Conservation (phyloP, 441 rosid species). For the Breynia disticha region DNA sequence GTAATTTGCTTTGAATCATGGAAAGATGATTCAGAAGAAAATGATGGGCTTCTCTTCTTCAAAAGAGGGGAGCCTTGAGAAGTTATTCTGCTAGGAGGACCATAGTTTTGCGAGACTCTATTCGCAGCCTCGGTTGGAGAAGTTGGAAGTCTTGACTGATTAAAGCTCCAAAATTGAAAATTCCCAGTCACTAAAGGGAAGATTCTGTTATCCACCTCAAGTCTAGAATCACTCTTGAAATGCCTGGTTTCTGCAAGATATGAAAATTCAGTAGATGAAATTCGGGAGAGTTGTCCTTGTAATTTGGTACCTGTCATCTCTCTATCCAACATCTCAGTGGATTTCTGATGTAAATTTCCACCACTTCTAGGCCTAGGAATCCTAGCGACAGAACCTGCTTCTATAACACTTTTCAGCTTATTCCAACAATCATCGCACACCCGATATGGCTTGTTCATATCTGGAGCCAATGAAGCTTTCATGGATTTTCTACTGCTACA, state of each 20-base stretch:
- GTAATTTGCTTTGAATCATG: conserved; percentile 43
- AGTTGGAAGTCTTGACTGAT: conserved; percentile 26
- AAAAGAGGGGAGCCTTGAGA: conserved; percentile 37
- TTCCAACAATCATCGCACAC: conserved; percentile 76
- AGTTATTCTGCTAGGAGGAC: conserved; percentile 31
- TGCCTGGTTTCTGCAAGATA: conserved; percentile 26
- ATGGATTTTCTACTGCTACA: conserved; percentile 64
- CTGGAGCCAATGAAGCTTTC: conserved; percentile 76
- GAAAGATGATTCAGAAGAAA: conserved; percentile 25
- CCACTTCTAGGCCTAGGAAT: conserved; percentile 24
- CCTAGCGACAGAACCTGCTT: conserved; percentile 26
- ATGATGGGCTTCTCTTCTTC: conserved; percentile 44
- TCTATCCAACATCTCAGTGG: conserved; percentile 27
- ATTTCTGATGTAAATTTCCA: conserved; percentile 25
- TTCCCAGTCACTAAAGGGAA: conserved; percentile 30
- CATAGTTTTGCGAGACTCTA: conserved; percentile 22
- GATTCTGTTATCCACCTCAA: conserved; percentile 23
- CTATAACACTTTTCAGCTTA: conserved; percentile 42
- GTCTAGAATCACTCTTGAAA: conserved; percentile 11
- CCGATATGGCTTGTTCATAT: conserved; percentile 59
- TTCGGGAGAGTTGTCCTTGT: conserved; percentile 28
- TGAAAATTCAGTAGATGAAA: conserved; percentile 30
- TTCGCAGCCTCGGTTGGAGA: conserved; percentile 26
- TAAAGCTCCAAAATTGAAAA: conserved; percentile 23
- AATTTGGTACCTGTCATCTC: conserved; percentile 27